Evolutionary conservation across 139 green algal genomes (phyloP), one percentile per base, ranked within the genome.

Genomic region (Spirogloea muscicola): DNA sequence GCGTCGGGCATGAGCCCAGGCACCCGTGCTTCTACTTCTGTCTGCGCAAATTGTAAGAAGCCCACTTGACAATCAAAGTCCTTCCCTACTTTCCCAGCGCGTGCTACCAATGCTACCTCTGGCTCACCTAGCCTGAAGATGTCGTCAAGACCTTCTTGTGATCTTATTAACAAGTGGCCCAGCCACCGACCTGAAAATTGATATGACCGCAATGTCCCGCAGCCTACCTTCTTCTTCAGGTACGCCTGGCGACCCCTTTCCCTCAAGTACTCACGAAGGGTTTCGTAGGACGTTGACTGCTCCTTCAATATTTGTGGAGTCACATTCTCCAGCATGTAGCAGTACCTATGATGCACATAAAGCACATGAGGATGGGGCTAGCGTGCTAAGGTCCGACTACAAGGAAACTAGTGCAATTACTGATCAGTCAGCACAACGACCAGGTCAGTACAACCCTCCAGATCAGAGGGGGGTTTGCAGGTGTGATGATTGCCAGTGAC

Each of bases 1-100:
- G 91, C 92, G 58, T 96, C 88, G 33, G 68, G 61, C 89, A 95
- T 93, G 43, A 96, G 83, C 1, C 88, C 90, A 3, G 79, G 59
- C 2, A 69, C 40, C 0, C 40, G 48, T 0, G 29, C 58, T 16
- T 76, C 67, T 0, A 63, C 58, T 5, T 76, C 49, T 18, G 43
- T 42, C 67, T 76, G 67, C 3, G 34, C 60, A 2, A 5, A n/a
- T 0, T 49, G 0, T 62, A n/a, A 16, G 7, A 5, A 33, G 29
- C 34, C 43, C 10, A 33, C 3, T 41, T 46, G 29, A 21, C 27
- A n/a, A 31, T 3, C 9, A 6, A 37, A 25, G 31, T 33, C 27
- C n/a, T 16, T 3, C 38, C 3, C 21, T 63, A 27, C 55, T 31
- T 40, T 4, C 58, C 2, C 37, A 67, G 2, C 58, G 27, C n/a